These are phyloP conservation scores for Malus sieversii DNA, from an alignment of 306 rosid genomes.

Conservation along the genomic window DNA sequence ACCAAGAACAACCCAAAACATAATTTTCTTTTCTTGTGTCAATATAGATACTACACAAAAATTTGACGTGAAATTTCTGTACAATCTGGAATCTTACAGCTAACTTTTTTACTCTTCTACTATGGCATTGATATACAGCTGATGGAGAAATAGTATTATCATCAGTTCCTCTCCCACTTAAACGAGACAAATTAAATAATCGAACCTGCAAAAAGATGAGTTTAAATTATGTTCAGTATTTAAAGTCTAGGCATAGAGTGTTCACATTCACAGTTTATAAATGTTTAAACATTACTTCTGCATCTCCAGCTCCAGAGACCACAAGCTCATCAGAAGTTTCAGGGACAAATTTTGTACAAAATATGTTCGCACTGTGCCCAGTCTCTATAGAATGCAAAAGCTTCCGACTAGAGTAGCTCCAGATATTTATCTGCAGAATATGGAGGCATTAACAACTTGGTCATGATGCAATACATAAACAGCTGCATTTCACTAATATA, in stretches of 20 bases:
- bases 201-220: conserved; percentile 64
- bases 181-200: conserved; percentile 64
- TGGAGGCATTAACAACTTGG: conserved; percentile 13
- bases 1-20: neutral
- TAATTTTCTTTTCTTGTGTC: neutral
- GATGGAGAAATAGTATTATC: conserved; percentile 54
- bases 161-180: conserved; percentile 46
- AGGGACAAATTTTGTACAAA: conserved; percentile 90
- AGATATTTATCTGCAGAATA: conserved; percentile 74
- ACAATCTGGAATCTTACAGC: conserved; percentile 57
- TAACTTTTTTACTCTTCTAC: conserved; percentile 91
- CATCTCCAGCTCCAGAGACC: conserved; percentile 95
- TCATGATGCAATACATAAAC: neutral
- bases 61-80: neutral
- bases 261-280: neutral
- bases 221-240: conserved; percentile 1
- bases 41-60: neutral
- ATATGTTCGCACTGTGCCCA: conserved; percentile 89
- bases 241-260: conserved; percentile 17
- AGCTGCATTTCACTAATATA: neutral
- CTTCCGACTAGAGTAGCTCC: conserved; percentile 61
- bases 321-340: conserved; percentile 96
- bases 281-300: conserved; percentile 53
- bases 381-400: conserved; percentile 84
- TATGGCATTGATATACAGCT: conserved; percentile 72